Evolutionary conservation across 768 basidiomycete genomes (phyloP).

Genomic region (Mycena galericulata): DNA sequence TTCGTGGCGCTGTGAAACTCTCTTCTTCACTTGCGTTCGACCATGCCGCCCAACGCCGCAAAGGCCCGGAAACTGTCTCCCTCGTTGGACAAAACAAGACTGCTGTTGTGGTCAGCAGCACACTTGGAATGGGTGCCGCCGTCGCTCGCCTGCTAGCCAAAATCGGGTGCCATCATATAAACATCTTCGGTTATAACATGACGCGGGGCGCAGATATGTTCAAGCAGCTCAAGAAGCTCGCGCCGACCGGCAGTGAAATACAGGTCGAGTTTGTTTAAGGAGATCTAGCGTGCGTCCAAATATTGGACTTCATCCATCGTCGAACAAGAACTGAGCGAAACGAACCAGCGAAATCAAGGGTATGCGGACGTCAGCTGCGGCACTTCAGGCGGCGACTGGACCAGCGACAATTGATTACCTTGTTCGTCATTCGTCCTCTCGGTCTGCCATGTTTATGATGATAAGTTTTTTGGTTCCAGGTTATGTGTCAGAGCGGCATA

Average conservation of each 20-base stretch:
- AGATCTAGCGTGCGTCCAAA: conserved; percentile 4
- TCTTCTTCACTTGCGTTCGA: no score
- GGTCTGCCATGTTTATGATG: no score
- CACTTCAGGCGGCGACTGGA: not conserved
- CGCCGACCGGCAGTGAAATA: not conserved
- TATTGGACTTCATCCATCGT: not conserved
- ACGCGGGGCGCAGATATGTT: not conserved
- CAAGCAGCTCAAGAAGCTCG: not conserved
- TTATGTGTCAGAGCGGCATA: conserved; percentile 7
- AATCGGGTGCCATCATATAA: not conserved
- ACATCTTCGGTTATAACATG: not conserved
- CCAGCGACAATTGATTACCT: conserved; percentile 2
- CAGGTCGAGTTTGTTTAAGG: not conserved
- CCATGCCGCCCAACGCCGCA: conserved; percentile 17
- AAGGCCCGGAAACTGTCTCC: not conserved
- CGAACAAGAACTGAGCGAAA: not conserved
- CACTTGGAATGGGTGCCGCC: conserved; percentile 6
- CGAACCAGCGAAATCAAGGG: not conserved
- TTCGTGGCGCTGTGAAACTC: no score
- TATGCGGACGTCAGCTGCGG: not conserved
- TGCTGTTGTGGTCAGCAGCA: conserved; percentile 14
- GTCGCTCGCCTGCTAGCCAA: conserved; percentile 22
- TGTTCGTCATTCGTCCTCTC: not conserved
- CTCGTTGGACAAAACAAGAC: conserved; percentile 20
- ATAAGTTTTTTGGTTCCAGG: not conserved